Evolutionary conservation across 2,329 filamentous ascomycete genomes (phyloP).

Genomic region (Cytospora paraplurivora): DNA sequence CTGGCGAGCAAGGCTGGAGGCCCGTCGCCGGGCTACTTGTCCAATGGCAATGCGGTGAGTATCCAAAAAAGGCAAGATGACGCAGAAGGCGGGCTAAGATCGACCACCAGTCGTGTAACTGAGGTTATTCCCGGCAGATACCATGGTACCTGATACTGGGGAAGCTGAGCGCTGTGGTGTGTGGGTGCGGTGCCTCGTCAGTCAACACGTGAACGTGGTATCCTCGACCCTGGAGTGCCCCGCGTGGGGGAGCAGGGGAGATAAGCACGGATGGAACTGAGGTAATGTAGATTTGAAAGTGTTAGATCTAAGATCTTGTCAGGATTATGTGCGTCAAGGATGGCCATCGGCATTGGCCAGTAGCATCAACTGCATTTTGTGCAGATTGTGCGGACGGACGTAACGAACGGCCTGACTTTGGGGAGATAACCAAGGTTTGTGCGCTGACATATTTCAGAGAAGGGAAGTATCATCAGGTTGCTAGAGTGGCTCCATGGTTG

Average conservation of each 20-base stretch:
- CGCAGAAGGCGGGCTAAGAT: slow-evolving; percentile 22
- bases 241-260: slow-evolving; percentile 30
- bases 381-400: slow-evolving; percentile 11
- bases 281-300: slow-evolving; percentile 2
- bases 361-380: not conserved
- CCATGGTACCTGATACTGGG: no score
- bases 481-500: slow-evolving; percentile 20
- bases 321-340: slow-evolving; percentile 17
- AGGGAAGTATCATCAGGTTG: slow-evolving; percentile 20
- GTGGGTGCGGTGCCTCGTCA: not conserved
- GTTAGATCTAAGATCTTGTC: slow-evolving; percentile 31
- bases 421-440: no score
- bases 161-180: not conserved
- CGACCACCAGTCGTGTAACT: not conserved
- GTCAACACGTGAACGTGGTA: not conserved
- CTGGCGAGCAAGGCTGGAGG: not conserved
- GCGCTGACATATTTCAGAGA: no score
- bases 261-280: slow-evolving; percentile 5
- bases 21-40: not conserved
- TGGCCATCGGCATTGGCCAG: slow-evolving; percentile 13
- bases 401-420: no score
- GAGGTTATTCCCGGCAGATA: slow-evolving; percentile 4
- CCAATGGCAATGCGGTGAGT: not conserved
- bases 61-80: slow-evolving; percentile 14
- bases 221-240: slow-evolving; percentile 12